Conservation (phyloP, 208 protist genomes). For the Crithidia acanthocephali region DNA sequence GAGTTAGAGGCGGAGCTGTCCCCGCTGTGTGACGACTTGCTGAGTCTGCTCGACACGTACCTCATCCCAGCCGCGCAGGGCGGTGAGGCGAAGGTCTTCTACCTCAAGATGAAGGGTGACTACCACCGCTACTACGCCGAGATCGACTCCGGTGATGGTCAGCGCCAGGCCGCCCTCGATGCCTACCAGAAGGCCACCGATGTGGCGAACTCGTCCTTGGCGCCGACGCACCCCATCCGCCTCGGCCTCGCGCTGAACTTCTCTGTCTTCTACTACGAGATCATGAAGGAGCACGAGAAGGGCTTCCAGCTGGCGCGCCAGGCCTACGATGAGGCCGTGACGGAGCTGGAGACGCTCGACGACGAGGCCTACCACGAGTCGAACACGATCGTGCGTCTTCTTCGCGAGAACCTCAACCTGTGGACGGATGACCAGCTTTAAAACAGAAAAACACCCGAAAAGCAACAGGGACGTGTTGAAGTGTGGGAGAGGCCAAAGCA, state of each 20-base stretch:
- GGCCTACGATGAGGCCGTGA: constrained; percentile 96
- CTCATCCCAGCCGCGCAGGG: constrained; percentile 96
- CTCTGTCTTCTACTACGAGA: constrained; percentile 99
- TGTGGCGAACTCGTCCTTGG: constrained; percentile 85
- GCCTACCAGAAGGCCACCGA: constrained; percentile 91
- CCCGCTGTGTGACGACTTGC: constrained; percentile 98
- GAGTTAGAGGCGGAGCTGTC: constrained; percentile 98
- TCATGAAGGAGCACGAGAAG: constrained; percentile 97
- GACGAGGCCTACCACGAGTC: constrained; percentile 99
- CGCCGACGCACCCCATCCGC: constrained; percentile 98
- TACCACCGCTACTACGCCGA: constrained; percentile 99
- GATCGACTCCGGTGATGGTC: constrained; percentile 91
- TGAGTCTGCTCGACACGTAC: constrained; percentile 95
- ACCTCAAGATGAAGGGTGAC: constrained; percentile 97
- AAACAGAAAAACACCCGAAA: background rate
- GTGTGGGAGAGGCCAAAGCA: no score
- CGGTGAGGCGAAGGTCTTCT: constrained; percentile 94
- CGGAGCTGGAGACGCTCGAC: constrained; percentile 97
- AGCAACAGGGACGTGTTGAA: background rate
- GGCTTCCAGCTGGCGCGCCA: constrained; percentile 93
- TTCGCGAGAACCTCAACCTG: constrained; percentile 99
- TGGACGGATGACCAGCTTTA: constrained; percentile 96
- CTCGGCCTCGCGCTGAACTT: constrained; percentile 99
- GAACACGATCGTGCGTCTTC: constrained; percentile 99
- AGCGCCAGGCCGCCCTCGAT: constrained; percentile 84